These are phyloP conservation scores for Moelleriella libera DNA, from an alignment of 2,329 filamentous ascomycete genomes.

Conservation along the genomic window DNA sequence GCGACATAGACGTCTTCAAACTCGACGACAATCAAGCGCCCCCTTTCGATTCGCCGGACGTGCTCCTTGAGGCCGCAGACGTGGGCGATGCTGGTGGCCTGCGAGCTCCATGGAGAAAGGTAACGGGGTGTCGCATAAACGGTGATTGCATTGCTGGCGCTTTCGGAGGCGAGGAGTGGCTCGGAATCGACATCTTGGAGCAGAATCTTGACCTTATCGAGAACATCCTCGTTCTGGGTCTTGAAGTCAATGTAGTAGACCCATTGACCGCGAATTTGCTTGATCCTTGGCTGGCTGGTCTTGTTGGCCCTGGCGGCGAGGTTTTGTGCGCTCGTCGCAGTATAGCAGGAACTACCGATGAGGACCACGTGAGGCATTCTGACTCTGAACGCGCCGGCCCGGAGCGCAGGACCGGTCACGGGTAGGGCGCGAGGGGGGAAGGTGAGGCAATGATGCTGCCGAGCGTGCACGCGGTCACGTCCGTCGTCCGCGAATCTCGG, in stretches of 20 bases:
- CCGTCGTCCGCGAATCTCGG: too few species aligned
- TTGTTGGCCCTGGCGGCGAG: slow-evolving; percentile 30
- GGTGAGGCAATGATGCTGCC: too few species aligned
- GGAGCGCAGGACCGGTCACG: too few species aligned
- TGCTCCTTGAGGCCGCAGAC: slow-evolving; percentile 68
- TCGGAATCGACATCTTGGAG: slow-evolving; percentile 24
- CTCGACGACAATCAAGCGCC: slow-evolving; percentile 58
- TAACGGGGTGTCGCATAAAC: slow-evolving; percentile 70
- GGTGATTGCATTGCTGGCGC: slow-evolving; percentile 33
- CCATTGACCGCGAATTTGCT: slow-evolving; percentile 37
- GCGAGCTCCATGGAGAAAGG: slow-evolving; percentile 94
- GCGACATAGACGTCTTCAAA: slow-evolving; percentile 33
- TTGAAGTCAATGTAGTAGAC: slow-evolving; percentile 54
- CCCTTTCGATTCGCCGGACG: slow-evolving; percentile 72
- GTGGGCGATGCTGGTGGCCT: slow-evolving; percentile 84
- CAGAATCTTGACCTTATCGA: slow-evolving; percentile 32
- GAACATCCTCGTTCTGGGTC: slow-evolving; percentile 24
- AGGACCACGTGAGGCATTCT: slow-evolving; percentile 20
- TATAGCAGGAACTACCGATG: slow-evolving; percentile 34
- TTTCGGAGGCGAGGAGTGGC: slow-evolving; percentile 11
- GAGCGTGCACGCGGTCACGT: too few species aligned
- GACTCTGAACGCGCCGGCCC: background rate
- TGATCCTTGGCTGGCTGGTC: slow-evolving; percentile 26
- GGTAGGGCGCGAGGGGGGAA: too few species aligned
- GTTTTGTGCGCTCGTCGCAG: slow-evolving; percentile 27